Base-by-base conservation (phyloP, 495 filamentous ascomycete genomes). In the Aspergillus affinis region DNA sequence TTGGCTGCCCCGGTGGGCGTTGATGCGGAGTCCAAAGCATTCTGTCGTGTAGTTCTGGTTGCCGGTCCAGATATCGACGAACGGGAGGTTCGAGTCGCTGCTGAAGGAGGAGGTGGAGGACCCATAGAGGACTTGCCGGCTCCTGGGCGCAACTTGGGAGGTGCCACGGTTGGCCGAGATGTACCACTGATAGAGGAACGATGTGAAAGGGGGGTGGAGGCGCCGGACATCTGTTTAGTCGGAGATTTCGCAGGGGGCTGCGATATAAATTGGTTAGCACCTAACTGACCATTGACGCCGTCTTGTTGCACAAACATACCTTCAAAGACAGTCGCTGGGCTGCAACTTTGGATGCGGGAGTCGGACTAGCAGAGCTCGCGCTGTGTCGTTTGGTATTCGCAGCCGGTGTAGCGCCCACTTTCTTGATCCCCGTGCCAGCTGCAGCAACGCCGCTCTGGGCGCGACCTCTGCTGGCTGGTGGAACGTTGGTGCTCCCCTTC, bases 241-340 rank as follows among this genome's bases (percentile, higher is more conserved):
- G 91, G 90, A 5, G 88, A 91, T 66, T 90, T 91, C 0, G 83
- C 86, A 6, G 91, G 90, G 29, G 89, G 90, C 88, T 91, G 63
- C 41, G 44, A 27, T 30, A 59, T 45, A 59, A 13, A 49, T 45
- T 26, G 55, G 6, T 55, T 32, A 63, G 66, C 55, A 48, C 58
- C 56, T 21, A 51, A 47, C 8, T 61, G 52, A 19, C 47, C 17
- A 32, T 19, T 15, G 26, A 55, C 20, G 19, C 7, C 12, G 41
- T 18, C 30, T 51, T 20, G 18, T 30, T 44, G 4, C 8, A 36
- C 50, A 32, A 41, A 75, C 83, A 64, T 77, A 90, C 88, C 71
- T 84, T 82, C 30, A 86, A 68, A 62, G 84, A 86, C 55, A 85
- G 75, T 18, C 85, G 78, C 48, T 75, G 65, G 19, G 69, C 63